Evolutionary conservation across 2,329 filamentous ascomycete genomes (phyloP), one percentile per base, ranked within the genome.

Genomic region (Penicillium freii): DNA sequence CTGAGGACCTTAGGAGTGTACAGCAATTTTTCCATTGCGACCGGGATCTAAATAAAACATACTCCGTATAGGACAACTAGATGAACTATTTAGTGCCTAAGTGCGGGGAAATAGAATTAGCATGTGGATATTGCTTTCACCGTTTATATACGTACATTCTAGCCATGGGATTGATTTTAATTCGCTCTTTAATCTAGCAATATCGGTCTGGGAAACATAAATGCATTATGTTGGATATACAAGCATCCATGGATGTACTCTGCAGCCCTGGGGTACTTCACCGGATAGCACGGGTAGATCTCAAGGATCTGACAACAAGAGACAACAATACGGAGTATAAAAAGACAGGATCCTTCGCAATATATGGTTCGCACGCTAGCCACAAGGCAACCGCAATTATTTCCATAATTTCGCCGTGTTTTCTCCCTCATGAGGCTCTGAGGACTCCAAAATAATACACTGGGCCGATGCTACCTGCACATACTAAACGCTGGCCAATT

Each of bases 321-420:
- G 45, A 34, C 38, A 34, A 47, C 9, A 46, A 56, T 56, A 23
- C 23, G 23, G 3, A 23, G 23, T 23, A 5, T 51, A 39, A 45
- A 51, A 45, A 9, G 34, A 19, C 45, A 27, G 43, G 27, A 40
- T 27, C 43, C 25, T 48, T 10, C 13, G 21, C 2, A 2, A 25
- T 33, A 23, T 52, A 10, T 52, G 47, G 54, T 45, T 40, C 25
- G 47, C 47, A 45, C 15, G 21, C 25, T 56, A 56, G n/a, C 10
- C 23, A 19, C 33, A 39, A 56, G 54, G 54, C 54, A 56, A 56
- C 39, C 5, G n/a, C n/a, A 46, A 27, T 34, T 19, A 5, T 11
- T 11, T 15, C 15, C 10, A 29, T 19, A 45, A 29, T 5, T 38
- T 29, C 33, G 27, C 33, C 23, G 10, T 33, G 15, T 56, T 51